Evolutionary conservation across 208 protist genomes (phyloP).

Genomic region (Leishmania martiniquensis): DNA sequence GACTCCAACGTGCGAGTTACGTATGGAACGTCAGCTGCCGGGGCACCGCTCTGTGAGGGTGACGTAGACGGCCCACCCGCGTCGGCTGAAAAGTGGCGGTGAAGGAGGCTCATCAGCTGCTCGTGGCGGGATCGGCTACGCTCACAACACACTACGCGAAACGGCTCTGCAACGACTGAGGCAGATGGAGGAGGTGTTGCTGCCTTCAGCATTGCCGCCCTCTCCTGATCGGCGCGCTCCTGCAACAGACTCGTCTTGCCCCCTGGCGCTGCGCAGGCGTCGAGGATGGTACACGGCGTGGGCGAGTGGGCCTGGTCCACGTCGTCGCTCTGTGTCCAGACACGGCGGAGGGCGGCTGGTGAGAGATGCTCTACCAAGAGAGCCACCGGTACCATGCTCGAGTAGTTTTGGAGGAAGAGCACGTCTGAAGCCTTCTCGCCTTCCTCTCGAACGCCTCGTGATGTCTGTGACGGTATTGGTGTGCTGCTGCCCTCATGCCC

Average conservation of each 20-base stretch:
- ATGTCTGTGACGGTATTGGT: not conserved
- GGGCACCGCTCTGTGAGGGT: not conserved
- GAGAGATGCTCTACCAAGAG: constrained; percentile 59
- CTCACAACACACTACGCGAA: constrained; percentile 55
- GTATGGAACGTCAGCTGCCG: not conserved
- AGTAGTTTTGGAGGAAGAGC: constrained; percentile 82
- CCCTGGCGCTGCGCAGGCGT: constrained; percentile 94
- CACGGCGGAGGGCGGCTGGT: not conserved
- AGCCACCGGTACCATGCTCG: constrained; percentile 72
- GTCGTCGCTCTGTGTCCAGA: constrained; percentile 3
- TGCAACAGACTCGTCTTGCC: constrained; percentile 88
- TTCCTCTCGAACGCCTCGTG: not conserved
- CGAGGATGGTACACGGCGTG: constrained; percentile 52
- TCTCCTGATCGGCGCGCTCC: constrained; percentile 27
- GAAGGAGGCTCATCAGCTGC: constrained; percentile 40
- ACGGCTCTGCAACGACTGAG: not conserved
- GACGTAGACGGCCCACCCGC: not conserved
- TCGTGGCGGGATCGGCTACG: constrained; percentile 45
- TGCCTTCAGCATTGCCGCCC: constrained; percentile 21
- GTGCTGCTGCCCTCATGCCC: not conserved
- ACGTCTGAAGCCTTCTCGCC: constrained; percentile 8
- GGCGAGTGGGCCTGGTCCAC: not conserved
- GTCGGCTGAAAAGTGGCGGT: constrained; percentile 37
- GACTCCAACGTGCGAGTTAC: constrained; percentile 15
- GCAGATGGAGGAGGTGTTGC: not conserved